These are phyloP conservation scores for Beauveria sp. DNA, from an alignment of 2,329 filamentous ascomycete genomes.

Conservation along the genomic window DNA sequence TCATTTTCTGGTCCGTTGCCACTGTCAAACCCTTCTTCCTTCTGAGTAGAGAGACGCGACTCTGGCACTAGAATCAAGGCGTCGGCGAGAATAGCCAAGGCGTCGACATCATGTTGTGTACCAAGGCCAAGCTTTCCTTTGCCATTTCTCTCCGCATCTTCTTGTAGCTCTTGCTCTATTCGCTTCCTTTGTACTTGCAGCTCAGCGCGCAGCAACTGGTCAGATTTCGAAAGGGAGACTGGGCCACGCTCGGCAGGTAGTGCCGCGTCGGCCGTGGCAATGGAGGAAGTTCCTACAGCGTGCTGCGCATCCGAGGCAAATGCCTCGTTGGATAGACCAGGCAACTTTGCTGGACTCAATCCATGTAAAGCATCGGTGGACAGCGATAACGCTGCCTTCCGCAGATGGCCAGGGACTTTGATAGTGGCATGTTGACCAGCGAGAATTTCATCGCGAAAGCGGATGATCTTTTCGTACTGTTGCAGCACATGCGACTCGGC, in stretches of 20 bases:
- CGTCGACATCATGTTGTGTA: slow-evolving; percentile 57
- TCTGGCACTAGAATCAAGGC: slow-evolving; percentile 65
- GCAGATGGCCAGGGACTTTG: slow-evolving; percentile 36
- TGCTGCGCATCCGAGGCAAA: slow-evolving; percentile 31
- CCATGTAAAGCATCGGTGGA: background rate
- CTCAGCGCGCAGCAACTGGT: slow-evolving; percentile 75
- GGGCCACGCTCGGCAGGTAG: slow-evolving; percentile 43
- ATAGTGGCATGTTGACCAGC: slow-evolving; percentile 64
- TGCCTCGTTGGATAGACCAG: slow-evolving; percentile 25
- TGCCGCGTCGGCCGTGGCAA: background rate
- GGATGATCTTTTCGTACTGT: slow-evolving; percentile 74
- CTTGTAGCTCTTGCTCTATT: slow-evolving; percentile 68
- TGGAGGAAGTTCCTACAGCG: background rate
- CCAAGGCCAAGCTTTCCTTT: slow-evolving; percentile 40
- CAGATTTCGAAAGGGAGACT: slow-evolving; percentile 78
- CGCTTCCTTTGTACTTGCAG: slow-evolving; percentile 71
- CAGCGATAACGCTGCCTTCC: background rate
- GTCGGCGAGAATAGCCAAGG: slow-evolving; percentile 64
- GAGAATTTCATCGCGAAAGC: slow-evolving; percentile 72
- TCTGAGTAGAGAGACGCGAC: slow-evolving; percentile 50
- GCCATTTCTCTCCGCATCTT: slow-evolving; percentile 63
- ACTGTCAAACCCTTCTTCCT: slow-evolving; percentile 43
- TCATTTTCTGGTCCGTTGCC: slow-evolving; percentile 61
- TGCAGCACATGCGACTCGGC: slow-evolving; percentile 50
- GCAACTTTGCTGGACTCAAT: background rate